These are phyloP conservation scores for Galium porrigens DNA, from an alignment of 305 asterid species.

Conservation along the genomic window DNA sequence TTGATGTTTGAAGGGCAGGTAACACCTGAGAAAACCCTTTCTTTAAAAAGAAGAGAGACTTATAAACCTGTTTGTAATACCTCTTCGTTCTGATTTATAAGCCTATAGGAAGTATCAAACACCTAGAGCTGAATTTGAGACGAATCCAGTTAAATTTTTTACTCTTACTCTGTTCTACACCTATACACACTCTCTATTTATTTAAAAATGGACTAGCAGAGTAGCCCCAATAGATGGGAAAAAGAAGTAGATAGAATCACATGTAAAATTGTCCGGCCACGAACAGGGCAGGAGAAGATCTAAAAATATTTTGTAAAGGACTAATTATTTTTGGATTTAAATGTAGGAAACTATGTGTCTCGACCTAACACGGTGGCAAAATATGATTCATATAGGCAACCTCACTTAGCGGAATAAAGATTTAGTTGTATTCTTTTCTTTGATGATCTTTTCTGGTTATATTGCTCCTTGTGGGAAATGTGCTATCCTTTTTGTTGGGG, in stretches of 20 bases:
- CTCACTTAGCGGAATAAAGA: not conserved
- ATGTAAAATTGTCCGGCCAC: not conserved
- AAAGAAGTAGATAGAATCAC: not conserved
- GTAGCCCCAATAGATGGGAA: not conserved
- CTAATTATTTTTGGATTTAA: too few species aligned
- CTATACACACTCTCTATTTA: not conserved
- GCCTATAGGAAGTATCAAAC: not conserved
- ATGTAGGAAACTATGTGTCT: too few species aligned
- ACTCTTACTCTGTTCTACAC: not conserved
- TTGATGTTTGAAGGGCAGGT: not conserved
- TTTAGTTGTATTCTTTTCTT: not conserved
- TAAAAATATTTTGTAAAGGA: too few species aligned
- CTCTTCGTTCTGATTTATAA: not conserved
- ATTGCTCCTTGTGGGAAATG: not conserved
- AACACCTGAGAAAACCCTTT: not conserved
- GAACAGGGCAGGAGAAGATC: not conserved
- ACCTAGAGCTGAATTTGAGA: not conserved
- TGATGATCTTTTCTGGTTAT: not conserved
- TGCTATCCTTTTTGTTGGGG: not conserved
- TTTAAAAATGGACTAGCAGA: not conserved
- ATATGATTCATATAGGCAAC: too few species aligned
- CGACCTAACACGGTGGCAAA: not conserved
- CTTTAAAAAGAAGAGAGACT: too few species aligned
- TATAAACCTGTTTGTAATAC: not conserved
- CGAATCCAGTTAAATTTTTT: not conserved